phyloP scores from a whole-genome alignment of 305 asterid species.

The Rubia balearica region DNA sequence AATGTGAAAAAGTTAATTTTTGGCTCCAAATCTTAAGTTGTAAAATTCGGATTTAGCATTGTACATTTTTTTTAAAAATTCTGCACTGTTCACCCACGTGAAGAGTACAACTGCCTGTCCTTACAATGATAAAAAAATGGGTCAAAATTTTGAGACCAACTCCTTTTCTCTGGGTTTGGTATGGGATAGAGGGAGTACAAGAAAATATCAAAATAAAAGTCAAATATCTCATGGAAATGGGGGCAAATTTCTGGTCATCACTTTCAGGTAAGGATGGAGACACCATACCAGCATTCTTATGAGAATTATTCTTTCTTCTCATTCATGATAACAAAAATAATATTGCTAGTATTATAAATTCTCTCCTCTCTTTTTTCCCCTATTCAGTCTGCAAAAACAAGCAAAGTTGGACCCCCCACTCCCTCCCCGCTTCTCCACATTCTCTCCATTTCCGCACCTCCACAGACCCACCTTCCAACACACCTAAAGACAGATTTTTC shows the following conservation, averaged over 20 bases:
- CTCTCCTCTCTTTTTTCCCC: background rate
- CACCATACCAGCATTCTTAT: constrained; percentile 23
- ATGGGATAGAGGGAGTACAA: too few relatives aligned
- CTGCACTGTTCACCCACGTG: too few relatives aligned
- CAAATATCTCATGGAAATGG: background rate
- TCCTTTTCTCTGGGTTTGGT: too few relatives aligned
- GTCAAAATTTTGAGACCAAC: too few relatives aligned
- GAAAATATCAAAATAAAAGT: background rate
- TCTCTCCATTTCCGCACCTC: constrained; percentile 1
- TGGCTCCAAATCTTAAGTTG: too few relatives aligned
- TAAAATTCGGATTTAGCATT: too few relatives aligned
- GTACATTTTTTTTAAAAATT: too few relatives aligned
- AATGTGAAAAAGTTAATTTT: too few relatives aligned
- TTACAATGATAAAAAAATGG: too few relatives aligned
- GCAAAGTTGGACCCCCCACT: constrained; percentile 29
- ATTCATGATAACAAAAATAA: background rate
- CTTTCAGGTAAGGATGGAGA: constrained; percentile 35
- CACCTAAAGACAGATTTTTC: constrained; percentile 7
- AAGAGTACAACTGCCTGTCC: too few relatives aligned
- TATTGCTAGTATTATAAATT: too few relatives aligned
- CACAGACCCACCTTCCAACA: background rate
- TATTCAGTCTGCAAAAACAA: constrained; percentile 35
- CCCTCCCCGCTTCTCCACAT: constrained; percentile 5
- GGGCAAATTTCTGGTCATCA: background rate
- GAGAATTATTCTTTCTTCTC: constrained; percentile 15